phyloP scores from a whole-genome alignment of 2,329 filamentous ascomycete species.

The Cercospora citrullina region DNA sequence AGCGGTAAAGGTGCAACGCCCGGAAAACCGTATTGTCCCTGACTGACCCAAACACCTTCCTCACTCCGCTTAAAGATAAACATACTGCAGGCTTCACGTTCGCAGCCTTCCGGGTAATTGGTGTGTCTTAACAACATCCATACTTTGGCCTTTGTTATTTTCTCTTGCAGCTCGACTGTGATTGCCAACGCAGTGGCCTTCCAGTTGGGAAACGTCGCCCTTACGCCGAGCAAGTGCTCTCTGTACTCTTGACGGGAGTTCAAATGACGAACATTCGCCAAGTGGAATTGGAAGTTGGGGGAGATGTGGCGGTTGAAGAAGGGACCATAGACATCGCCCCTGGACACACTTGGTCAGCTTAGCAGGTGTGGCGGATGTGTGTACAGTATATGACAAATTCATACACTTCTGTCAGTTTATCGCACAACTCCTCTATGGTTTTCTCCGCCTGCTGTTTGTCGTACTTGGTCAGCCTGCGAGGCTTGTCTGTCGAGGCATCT shows the following conservation, averaged over 20 bases:
- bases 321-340: not conserved
- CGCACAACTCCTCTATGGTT: not conserved
- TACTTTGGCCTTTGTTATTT: slow-evolving; percentile 9
- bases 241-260: not conserved
- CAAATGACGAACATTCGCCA: not conserved
- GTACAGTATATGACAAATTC: not conserved
- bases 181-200: not conserved
- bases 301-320: not conserved
- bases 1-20: slow-evolving; percentile 17
- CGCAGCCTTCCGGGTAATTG: slow-evolving; percentile 10
- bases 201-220: not conserved
- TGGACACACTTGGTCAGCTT: not conserved
- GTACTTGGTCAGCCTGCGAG: slow-evolving; percentile 11
- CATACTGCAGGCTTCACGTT: slow-evolving; percentile 12
- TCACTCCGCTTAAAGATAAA: slow-evolving; percentile 8
- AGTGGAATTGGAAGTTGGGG: slow-evolving; percentile 9
- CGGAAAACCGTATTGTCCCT: slow-evolving; percentile 11
- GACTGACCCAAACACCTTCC: slow-evolving; percentile 7
- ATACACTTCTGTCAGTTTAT: not conserved
- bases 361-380: not conserved
- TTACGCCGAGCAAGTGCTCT: not conserved
- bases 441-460: slow-evolving; percentile 3
- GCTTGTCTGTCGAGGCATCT: not conserved
- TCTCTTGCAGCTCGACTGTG: slow-evolving; percentile 15
- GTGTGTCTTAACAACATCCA: slow-evolving; percentile 14